Percentiles rank a stretch among this genome's conserved stretches.
Evolutionary conservation across 2,329 filamentous ascomycete genomes (phyloP).

Genomic region (Erysiphe neolycopersici): DNA sequence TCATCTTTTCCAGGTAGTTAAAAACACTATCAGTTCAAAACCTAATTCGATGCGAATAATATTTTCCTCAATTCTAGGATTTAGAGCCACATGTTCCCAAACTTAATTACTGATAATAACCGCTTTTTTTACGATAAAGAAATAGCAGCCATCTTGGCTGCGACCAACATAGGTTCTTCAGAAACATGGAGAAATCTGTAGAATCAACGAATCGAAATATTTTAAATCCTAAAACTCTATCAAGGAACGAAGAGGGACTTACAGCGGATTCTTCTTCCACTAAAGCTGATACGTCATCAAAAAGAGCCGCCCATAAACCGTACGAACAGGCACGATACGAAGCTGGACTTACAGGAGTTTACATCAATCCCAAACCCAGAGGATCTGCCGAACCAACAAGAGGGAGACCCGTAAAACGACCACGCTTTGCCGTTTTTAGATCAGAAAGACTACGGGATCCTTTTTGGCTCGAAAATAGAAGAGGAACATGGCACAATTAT

Average conservation of each 20-base stretch:
- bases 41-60: no score
- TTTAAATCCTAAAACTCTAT: not conserved
- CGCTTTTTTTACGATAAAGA: no score
- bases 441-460: slow-evolving; percentile 10
- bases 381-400: slow-evolving; percentile 10
- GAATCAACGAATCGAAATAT: no score
- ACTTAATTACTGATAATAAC: no score
- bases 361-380: slow-evolving; percentile 3
- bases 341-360: slow-evolving; percentile 4
- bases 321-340: slow-evolving; percentile 3
- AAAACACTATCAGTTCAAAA: no score
- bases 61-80: no score
- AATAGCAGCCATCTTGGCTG: no score
- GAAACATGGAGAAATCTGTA: no score
- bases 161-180: no score
- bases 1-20: no score
- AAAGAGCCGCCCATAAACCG: slow-evolving; percentile 1
- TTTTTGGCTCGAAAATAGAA: slow-evolving; percentile 2
- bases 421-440: slow-evolving; percentile 12
- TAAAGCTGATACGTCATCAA: not conserved
- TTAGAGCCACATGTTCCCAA: not conserved
- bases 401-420: slow-evolving; percentile 6
- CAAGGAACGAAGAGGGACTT: no score
- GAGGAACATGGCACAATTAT: slow-evolving; percentile 3
- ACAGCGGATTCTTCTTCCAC: not conserved